Base-by-base conservation (phyloP, 768 basidiomycete genomes). In the Leccinellum rugosiceps region DNA sequence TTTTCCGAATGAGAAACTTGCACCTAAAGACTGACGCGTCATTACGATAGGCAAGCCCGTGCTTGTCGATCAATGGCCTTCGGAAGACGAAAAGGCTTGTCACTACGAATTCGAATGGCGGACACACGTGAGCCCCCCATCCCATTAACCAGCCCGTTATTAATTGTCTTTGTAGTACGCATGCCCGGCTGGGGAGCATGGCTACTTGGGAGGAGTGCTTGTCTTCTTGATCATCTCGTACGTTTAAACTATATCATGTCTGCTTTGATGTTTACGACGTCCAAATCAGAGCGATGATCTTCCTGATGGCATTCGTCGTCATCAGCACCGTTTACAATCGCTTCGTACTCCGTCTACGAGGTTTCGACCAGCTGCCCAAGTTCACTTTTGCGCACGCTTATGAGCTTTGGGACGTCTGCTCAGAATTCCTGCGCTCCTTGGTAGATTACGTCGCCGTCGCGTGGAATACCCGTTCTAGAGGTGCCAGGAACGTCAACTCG, bases 61-160 rank as follows among this genome's bases (percentile, higher is more conserved):
- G 15, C 77, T 94, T 4, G 70, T 92, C 3, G 85, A 83, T 2
- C 84, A 88, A 50, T 80, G 92, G 23, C 83, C 84, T 8, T 75
- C 75, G 9, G 80, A 82, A 15, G 84, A 87, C 32, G 81, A 86
- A 9, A 67, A 66, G 26, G 83, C 83, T n/a, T 95, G 93, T 69
- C 81, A 84, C 13, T 94, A 86, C 68, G 82, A 88, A 57, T 73
- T 95, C 38, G 91, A 94, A 74, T 95, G 93, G 93, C 77, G 80
- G 55, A 93, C 89, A 5, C 84, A 84, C 63, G 92, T 93, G 62
- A 65, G 82, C 28, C 23, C 26, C n/a, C 30, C 34, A n/a, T 35
- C 3, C 14, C 31, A 5, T 58, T 28, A 14, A 25, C 2, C 10
- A 28, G 3, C 8, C 13, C 10, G 25, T 31, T 8, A 1, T 30